A percentile compares a stretch with the other conserved stretches of the same genome.
Evolutionary conservation across 352 stramenopile genomes (phyloP).

Genomic region (Phytophthora melonis): DNA sequence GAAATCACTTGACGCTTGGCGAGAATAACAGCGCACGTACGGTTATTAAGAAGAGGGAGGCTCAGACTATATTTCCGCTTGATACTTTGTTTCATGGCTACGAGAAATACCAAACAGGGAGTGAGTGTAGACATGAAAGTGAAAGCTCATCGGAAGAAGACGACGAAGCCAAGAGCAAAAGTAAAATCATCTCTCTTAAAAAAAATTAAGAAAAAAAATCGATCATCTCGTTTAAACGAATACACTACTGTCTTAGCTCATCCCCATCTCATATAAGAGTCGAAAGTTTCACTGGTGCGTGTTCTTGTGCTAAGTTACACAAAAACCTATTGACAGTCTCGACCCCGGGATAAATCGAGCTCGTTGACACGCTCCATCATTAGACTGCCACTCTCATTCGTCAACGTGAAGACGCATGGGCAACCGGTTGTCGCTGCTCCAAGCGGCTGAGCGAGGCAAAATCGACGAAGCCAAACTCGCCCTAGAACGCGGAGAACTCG

Average conservation of each 20-base stretch:
- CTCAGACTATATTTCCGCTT: neutral
- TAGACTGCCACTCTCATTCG: slow-evolving; percentile 3
- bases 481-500: slow-evolving; percentile 4
- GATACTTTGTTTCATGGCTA: too few species aligned
- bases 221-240: too few species aligned
- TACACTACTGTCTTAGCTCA: neutral
- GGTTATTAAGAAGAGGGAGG: neutral
- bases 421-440: slow-evolving; percentile 4
- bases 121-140: too few species aligned
- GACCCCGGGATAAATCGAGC: neutral
- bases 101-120: too few species aligned
- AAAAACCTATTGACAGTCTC: neutral
- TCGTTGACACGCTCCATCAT: neutral
- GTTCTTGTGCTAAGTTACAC: neutral
- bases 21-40: neutral
- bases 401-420: slow-evolving; percentile 2
- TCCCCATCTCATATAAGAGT: too few species aligned
- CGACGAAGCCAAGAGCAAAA: too few species aligned
- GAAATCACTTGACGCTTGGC: neutral
- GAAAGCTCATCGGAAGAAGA: too few species aligned
- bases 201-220: too few species aligned
- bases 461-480: neutral
- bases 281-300: neutral
- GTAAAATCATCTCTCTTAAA: too few species aligned
- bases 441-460: neutral